Evolutionary conservation across 345 rosid genomes (phyloP), one percentile per base, ranked within the genome.

Genomic region (Populus alba): DNA sequence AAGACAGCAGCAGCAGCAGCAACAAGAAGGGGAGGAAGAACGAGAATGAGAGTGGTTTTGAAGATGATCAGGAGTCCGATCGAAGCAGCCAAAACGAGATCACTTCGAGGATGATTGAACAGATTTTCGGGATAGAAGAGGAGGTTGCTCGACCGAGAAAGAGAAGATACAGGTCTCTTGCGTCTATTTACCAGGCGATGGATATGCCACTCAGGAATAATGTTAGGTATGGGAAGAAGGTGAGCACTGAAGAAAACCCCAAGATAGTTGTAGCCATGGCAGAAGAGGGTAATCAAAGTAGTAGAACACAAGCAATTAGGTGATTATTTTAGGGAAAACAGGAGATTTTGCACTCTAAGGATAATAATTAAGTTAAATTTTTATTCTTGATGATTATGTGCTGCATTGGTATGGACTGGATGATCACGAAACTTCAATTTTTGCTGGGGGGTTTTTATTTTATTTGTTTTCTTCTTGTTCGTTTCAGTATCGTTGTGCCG

Each of bases 71-170:
- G n/a, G 71, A 78, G 29, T 18, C 9, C 16, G 79, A 77, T 55
- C 67, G 73, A 23, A 31, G 49, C 35, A 76, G 83, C 76, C 81
- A 67, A 45, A 38, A 70, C 10, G 83, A 66, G 76, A 67, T 75
- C 57, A 81, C 69, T 77, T 79, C 81, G 17, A 78, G 51, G 73
- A 78, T 27, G 83, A 82, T 85, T 39, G 87, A 85, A 71, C 81
- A 79, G 81, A 80, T 79, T 31, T 88, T 86, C 43, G 87, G 87
- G 66, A 78, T 77, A 39, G 88, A 84, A 57, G 80, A 77, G 11
- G 84, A 71, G 74, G 79, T 49, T 17, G 16, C 1, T 55, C 65
- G 79, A 62, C 76, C 75, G 3, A 79, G 74, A 79, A 81, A 79
- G 85, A 71, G 53, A 74, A 86, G 73, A 37, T 88, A 74, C 39